phyloP scores from a whole-genome alignment of 2,329 filamentous ascomycete species.

The Alternaria angustiovoidea region DNA sequence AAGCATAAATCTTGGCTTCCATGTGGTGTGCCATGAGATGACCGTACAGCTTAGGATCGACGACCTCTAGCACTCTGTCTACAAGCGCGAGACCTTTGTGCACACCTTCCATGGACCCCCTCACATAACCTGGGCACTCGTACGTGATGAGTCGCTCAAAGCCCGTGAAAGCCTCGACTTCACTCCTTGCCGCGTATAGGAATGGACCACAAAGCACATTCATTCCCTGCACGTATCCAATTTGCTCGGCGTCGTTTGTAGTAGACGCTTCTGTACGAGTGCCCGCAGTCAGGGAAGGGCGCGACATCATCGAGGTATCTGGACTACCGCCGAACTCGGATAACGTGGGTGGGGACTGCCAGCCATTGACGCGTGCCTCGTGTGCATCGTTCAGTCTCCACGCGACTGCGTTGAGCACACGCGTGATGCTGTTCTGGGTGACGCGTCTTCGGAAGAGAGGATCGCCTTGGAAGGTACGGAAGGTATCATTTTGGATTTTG shows the following conservation, averaged over 20 bases:
- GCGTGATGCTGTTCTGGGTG: conserved; percentile 92
- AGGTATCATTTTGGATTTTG: conserved; percentile 98
- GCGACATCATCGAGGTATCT: conserved; percentile 50
- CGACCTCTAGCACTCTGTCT: conserved; percentile 88
- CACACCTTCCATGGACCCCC: conserved; percentile 96
- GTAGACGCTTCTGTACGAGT: conserved; percentile 44
- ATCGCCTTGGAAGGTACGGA: conserved; percentile 94
- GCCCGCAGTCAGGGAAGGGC: conserved; percentile 41
- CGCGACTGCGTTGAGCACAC: conserved; percentile 91
- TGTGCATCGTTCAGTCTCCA: conserved; percentile 89
- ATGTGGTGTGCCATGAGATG: conserved; percentile 88
- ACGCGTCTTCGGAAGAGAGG: conserved; percentile 96
- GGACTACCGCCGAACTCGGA: conserved; percentile 60
- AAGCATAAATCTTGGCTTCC: conserved; percentile 93
- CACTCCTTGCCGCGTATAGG: conserved; percentile 90
- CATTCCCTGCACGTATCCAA: conserved; percentile 98
- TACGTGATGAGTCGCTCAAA: conserved; percentile 87
- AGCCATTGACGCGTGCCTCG: conserved; percentile 64
- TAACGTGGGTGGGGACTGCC: conserved; percentile 59
- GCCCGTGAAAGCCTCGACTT: conserved; percentile 91
- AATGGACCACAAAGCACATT: conserved; percentile 97
- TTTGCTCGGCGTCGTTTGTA: conserved; percentile 66
- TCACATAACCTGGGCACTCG: conserved; percentile 92
- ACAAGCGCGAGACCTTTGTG: conserved; percentile 91
- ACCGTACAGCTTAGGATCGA: conserved; percentile 84